phyloP scores from a whole-genome alignment of 2,329 filamentous ascomycete genomes.

The Ophiostoma montium region DNA sequence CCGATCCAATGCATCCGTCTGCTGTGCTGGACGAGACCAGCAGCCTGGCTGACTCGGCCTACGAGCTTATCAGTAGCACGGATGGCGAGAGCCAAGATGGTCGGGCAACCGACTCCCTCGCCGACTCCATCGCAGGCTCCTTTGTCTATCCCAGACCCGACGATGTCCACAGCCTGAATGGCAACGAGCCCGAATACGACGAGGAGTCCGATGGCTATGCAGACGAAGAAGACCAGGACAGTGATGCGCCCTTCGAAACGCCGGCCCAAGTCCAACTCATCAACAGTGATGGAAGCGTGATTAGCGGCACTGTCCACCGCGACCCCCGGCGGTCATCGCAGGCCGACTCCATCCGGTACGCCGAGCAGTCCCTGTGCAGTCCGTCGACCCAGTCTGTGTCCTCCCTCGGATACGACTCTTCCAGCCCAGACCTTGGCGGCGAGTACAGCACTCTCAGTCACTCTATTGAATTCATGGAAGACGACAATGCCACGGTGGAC shows the following conservation, averaged over 20 bases:
- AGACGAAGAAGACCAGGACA: constrained; percentile 9
- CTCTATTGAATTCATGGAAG: constrained; percentile 33
- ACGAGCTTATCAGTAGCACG: constrained; percentile 39
- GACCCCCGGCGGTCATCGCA: constrained; percentile 18
- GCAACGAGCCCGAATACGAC: constrained; percentile 30
- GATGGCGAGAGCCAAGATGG: constrained; percentile 40
- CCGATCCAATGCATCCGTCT: constrained; percentile 28
- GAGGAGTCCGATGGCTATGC: constrained; percentile 30
- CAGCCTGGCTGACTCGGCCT: constrained; percentile 40
- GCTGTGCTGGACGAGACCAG: constrained; percentile 28
- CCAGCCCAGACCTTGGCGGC: constrained; percentile 13
- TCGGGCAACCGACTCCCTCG: constrained; percentile 28
- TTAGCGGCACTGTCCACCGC: constrained; percentile 25
- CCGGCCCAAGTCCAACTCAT: constrained; percentile 11
- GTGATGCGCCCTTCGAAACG: not conserved
- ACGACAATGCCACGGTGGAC: constrained; percentile 23
- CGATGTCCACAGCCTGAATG: constrained; percentile 19
- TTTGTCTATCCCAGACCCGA: constrained; percentile 15
- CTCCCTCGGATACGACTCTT: constrained; percentile 14
- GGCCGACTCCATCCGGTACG: constrained; percentile 32
- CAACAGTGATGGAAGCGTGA: constrained; percentile 19
- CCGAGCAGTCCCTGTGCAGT: constrained; percentile 31
- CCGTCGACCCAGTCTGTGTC: constrained; percentile 22
- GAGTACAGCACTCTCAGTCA: constrained; percentile 13
- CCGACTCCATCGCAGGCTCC: constrained; percentile 23